Evolutionary conservation across 192 early-diverging fungal species (phyloP), one percentile per base, ranked within the genome.

Genomic region (Funneliformis mosseae): DNA sequence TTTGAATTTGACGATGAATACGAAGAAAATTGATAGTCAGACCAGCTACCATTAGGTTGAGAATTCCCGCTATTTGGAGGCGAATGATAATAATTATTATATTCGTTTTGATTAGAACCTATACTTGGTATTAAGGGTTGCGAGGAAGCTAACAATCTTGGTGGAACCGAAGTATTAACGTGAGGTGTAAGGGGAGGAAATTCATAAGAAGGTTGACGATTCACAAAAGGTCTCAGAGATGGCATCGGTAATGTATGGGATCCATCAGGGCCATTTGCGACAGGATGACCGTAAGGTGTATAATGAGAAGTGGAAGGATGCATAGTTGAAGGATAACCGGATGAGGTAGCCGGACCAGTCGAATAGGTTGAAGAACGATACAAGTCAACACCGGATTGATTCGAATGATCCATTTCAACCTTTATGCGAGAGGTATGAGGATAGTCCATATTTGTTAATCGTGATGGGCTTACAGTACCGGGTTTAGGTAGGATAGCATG

Each of bases 141-240:
- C 11, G 28, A 9, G 8, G 70, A 21, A 4, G 71, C 23, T 75
- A 28, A 38, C 23, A 75, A 33, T 33, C 74, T 25, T 38, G 74
- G 48, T 75, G 48, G 28, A 45, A 12, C 25, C 2, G 74, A n/a
- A 39, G 45, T 50, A 59, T 75, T 75, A 38, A 48, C 38, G 21
- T 55, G 74, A 55, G 74, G 39, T 59, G 48, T 60, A 60, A 75
- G 8, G 8, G 74, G 74, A 38, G 74, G 74, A 75, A 75, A 75
- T 39, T 75, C 74, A 75, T 60, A 59, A n/a, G 25, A 38, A 45
- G 28, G 3, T 60, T 50, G 48, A 16, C 74, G 50, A 75, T 75
- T 74, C 73, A 39, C 28, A 55, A 38, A 75, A 12, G 2, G 1
- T 10, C 74, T 45, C 12, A 75, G 10, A 38, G 74, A 10, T 21